Evolutionary conservation across 345 rosid species (phyloP).

Genomic region (Salix viminalis): DNA sequence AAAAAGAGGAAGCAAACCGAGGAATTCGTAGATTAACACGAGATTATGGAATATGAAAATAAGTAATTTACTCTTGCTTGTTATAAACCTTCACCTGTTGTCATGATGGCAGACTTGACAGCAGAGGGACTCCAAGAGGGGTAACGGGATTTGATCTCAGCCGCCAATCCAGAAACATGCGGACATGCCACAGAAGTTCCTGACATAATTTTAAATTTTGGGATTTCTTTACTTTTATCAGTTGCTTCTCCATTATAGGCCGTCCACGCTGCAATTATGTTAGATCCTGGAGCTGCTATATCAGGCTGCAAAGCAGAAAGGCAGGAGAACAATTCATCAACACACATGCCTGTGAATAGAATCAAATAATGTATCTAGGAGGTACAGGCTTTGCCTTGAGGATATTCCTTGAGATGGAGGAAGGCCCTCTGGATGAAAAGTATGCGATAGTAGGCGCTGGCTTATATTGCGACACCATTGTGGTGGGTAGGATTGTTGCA

Average conservation of each 20-base stretch:
- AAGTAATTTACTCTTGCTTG: neutral
- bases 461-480: slow-evolving; percentile 39
- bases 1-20: slow-evolving; percentile 3
- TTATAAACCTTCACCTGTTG: slow-evolving; percentile 48
- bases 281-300: slow-evolving; percentile 74
- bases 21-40: neutral
- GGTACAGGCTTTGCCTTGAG: slow-evolving; percentile 52
- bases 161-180: slow-evolving; percentile 71
- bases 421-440: slow-evolving; percentile 86
- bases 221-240: slow-evolving; percentile 39
- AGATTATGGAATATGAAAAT: neutral
- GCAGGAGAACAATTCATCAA: neutral
- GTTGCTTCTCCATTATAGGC: slow-evolving; percentile 42
- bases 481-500: slow-evolving; percentile 64
- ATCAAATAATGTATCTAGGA: neutral
- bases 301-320: slow-evolving; percentile 57
- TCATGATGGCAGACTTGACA: slow-evolving; percentile 75
- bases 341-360: neutral
- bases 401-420: slow-evolving; percentile 50
- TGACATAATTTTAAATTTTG: slow-evolving; percentile 49
- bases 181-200: slow-evolving; percentile 94
- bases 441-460: slow-evolving; percentile 70
- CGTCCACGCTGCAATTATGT: slow-evolving; percentile 74
- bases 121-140: slow-evolving; percentile 66
- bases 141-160: slow-evolving; percentile 51